Evolutionary conservation across 202 grass and related monocot genomes (phyloP).

Genomic region (Alloteropsis angusta): DNA sequence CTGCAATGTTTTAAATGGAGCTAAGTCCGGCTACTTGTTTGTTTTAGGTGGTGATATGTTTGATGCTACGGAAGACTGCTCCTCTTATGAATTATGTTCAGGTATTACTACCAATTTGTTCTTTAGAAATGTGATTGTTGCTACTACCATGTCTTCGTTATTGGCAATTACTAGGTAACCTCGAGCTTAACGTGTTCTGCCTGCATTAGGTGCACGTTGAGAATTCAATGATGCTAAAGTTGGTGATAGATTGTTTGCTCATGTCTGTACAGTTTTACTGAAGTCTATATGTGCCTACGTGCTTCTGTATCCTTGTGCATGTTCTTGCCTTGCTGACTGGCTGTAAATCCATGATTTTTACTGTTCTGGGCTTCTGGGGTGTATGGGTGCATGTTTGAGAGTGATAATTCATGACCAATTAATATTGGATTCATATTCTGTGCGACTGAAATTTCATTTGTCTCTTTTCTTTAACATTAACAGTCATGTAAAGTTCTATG

Average conservation of each 20-base stretch:
- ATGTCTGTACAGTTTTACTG: not conserved
- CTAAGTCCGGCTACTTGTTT: slow-evolving; percentile 4
- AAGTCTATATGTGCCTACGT: not conserved
- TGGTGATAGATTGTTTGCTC: not conserved
- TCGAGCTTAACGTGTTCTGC: not conserved
- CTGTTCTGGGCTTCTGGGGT: not conserved
- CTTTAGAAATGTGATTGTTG: not conserved
- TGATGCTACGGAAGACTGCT: slow-evolving; percentile 68
- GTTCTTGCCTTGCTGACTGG: not conserved
- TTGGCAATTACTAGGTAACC: not conserved
- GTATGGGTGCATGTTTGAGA: not conserved
- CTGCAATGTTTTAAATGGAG: not conserved
- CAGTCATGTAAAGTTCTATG: not conserved
- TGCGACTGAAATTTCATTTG: not conserved
- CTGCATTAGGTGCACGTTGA: not conserved
- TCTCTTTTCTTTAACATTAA: not conserved
- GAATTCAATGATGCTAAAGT: not conserved
- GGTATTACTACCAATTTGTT: slow-evolving; percentile 36
- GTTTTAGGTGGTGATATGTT: slow-evolving; percentile 71
- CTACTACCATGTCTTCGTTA: not conserved
- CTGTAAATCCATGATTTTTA: not conserved
- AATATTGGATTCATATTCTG: not conserved
- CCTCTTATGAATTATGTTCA: slow-evolving; percentile 72
- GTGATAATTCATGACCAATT: not conserved
- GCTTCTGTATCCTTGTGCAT: not conserved